Percentiles rank a stretch among this genome's conserved stretches.
These are phyloP conservation scores for Prunus mira DNA, from an alignment of 306 rosid species.

Conservation along the genomic window DNA sequence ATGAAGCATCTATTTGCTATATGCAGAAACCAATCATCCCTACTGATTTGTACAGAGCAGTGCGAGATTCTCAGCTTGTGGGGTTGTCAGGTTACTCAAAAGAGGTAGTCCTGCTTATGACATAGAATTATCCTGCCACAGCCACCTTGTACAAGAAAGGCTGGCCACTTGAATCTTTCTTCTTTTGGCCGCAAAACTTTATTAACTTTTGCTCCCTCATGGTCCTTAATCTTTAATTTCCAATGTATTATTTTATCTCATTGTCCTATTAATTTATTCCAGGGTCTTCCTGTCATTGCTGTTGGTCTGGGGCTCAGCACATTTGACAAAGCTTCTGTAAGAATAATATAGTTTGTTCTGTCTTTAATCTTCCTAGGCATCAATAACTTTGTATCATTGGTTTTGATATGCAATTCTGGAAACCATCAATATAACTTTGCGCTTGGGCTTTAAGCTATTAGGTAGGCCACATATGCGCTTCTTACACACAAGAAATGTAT, in stretches of 20 bases:
- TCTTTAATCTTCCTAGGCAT: slow-evolving; percentile 19
- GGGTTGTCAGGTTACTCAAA: slow-evolving; percentile 93
- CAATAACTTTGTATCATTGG: neutral
- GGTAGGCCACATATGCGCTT: neutral
- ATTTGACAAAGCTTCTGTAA: slow-evolving; percentile 92
- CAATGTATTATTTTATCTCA: slow-evolving; percentile 4
- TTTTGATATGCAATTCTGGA: slow-evolving; percentile 1
- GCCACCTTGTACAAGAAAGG: slow-evolving; percentile 3
- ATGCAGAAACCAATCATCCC: slow-evolving; percentile 80
- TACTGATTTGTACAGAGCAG: slow-evolving; percentile 57
- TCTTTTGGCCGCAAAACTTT: neutral
- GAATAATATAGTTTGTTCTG: slow-evolving; percentile 24
- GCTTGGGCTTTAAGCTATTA: slow-evolving; percentile 2
- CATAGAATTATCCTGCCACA: neutral
- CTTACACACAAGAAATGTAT: neutral
- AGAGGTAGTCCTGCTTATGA: slow-evolving; percentile 53
- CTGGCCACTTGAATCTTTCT: neutral
- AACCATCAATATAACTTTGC: neutral
- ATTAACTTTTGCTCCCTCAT: neutral
- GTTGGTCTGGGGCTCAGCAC: slow-evolving; percentile 93
- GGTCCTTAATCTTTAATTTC: neutral
- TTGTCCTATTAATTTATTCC: slow-evolving; percentile 25
- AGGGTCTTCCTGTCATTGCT: slow-evolving; percentile 90
- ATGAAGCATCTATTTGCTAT: neutral
- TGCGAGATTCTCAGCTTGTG: slow-evolving; percentile 76